Evolutionary conservation across 176 grass and related monocot genomes (phyloP), one percentile per base, ranked within the genome.

Genomic region (Thinopyrum elongatum): DNA sequence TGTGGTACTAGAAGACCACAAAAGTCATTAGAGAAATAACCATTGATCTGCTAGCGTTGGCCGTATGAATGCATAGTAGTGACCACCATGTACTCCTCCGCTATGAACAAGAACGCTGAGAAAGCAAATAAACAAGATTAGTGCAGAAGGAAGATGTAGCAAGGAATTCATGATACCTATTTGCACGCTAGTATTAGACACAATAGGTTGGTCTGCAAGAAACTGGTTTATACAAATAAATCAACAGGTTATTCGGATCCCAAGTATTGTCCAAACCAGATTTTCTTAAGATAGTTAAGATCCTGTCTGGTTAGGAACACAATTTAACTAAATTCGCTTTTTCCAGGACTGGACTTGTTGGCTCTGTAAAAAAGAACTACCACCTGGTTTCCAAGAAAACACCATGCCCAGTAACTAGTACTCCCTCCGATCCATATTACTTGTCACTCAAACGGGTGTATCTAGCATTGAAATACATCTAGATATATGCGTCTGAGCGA

Each of bases 51-150:
- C 89, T 44, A 97, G 88, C 70, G 86, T 87, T 72, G 95, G 92
- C 11, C 92, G 88, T 84, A 97, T 94, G 70, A 97, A 97, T 73
- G 95, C 95, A 89, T 94, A 97, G 84, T 97, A 97, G 77, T 97
- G 95, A 58, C 92, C 95, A 27, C 95, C 95, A 88, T 97, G 95
- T 77, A 97, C 92, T 70, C 95, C 92, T 86, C 95, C 95, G 83
- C 95, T 97, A 76, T 97, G 95, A 86, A 97, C 95, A 89, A 97
- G 95, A 81, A 97, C 92, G 89, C 95, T 97, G 89, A 64, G 79
- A 84, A 87, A 84, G 35, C 41, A 87, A 26, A 75, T 71, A 63
- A 83, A 77, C 39, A 65, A 22, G 46, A 31, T 95, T 88, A 92
- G 82, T 49, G 77, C 55, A 76, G 3, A 30, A 80, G 11, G 74